Percentiles rank a stretch among this genome's conserved stretches.
phyloP scores from a whole-genome alignment of 2,329 filamentous ascomycete genomes.

The Sclerotinia borealis region DNA sequence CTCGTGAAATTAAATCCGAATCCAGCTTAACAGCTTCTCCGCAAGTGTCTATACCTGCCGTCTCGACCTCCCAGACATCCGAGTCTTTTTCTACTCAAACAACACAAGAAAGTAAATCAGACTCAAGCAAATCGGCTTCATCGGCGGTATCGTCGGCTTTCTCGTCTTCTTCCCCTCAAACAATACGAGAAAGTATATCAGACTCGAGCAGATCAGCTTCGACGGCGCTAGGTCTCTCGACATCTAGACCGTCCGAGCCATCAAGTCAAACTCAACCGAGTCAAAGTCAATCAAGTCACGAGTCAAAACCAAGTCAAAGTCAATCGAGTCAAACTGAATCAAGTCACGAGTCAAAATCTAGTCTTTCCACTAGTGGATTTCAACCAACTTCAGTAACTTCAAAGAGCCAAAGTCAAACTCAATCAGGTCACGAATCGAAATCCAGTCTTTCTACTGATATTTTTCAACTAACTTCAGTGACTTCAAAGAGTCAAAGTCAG shows the following conservation, averaged over 20 bases:
- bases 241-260: background rate
- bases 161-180: background rate
- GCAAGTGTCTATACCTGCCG: background rate
- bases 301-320: background rate
- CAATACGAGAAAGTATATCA: background rate
- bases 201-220: background rate
- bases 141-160: background rate
- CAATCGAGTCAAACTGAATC: background rate
- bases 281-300: background rate
- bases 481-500: background rate
- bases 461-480: background rate
- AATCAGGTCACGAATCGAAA: background rate
- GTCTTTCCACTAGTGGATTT: background rate
- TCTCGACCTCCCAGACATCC: background rate
- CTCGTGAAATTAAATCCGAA: background rate
- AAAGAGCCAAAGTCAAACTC: background rate
- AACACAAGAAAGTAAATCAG: background rate
- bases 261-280: background rate
- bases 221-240: background rate
- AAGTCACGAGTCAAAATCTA: background rate
- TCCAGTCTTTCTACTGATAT: background rate
- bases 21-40: background rate
- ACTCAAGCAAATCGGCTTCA: background rate
- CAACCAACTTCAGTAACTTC: background rate
- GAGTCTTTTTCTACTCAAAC: background rate